Conservation (phyloP, 352 stramenopile genomes). For the Elongisporangium senticosum region DNA sequence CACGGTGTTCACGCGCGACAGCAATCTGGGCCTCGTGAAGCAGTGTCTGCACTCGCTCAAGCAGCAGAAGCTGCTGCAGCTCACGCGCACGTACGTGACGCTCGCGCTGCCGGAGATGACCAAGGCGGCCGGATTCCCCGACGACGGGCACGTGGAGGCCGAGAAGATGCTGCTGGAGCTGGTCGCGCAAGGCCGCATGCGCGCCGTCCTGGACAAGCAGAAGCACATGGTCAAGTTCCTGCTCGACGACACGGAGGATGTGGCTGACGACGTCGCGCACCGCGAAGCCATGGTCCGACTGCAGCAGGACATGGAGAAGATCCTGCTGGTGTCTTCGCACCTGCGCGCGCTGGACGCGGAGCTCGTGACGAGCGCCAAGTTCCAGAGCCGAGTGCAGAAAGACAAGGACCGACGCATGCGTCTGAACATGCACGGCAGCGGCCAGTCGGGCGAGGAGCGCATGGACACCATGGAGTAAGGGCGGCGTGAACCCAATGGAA, state of each 20-base stretch:
- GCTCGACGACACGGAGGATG: conserved; percentile 43
- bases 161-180: conserved; percentile 66
- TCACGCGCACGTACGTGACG: conserved; percentile 77
- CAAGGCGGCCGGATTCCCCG: conserved; percentile 35
- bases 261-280: conserved; percentile 26
- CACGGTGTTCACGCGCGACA: conserved; percentile 45
- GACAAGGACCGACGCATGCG: conserved; percentile 69
- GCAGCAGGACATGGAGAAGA: conserved; percentile 71
- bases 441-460: conserved; percentile 42
- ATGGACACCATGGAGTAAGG: conserved; percentile 57
- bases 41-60: conserved; percentile 65
- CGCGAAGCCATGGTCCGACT: conserved; percentile 42
- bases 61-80: conserved; percentile 61
- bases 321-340: conserved; percentile 60
- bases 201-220: conserved; percentile 69
- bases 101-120: conserved; percentile 63
- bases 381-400: conserved; percentile 67
- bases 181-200: conserved; percentile 46
- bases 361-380: conserved; percentile 75
- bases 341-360: conserved; percentile 76
- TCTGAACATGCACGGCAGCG: conserved; percentile 22
- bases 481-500: not conserved
- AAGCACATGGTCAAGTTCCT: conserved; percentile 77
- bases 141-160: conserved; percentile 18
- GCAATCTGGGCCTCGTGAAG: conserved; percentile 76